A percentile compares a stretch with the other conserved stretches of the same genome.
Conservation (phyloP, 2,329 filamentous ascomycete genomes). For the Curvularia lunata region DNA sequence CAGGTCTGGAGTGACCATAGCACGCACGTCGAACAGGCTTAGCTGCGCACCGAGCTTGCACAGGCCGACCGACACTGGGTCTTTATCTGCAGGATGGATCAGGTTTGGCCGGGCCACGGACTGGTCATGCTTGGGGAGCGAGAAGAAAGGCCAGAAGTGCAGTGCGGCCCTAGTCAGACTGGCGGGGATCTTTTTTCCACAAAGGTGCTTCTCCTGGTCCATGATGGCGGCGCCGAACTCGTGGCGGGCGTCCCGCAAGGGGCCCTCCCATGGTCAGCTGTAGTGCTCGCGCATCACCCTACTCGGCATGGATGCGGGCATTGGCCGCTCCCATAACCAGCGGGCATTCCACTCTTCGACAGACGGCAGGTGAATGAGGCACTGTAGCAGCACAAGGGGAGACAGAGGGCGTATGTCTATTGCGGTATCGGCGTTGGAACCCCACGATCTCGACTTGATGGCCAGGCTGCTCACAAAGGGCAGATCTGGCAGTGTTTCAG, state of each 20-base stretch:
- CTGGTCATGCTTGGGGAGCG: constrained; percentile 12
- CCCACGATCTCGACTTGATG: constrained; percentile 3
- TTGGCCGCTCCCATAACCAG: constrained; percentile 21
- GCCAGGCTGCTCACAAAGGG: constrained; percentile 13
- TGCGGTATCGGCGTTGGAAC: constrained; percentile 5
- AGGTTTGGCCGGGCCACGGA: constrained; percentile 17
- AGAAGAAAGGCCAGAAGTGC: constrained; percentile 20
- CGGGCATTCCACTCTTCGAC: constrained; percentile 17
- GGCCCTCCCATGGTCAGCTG: constrained; percentile 19
- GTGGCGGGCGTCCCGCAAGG: constrained; percentile 21
- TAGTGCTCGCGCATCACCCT: constrained; percentile 20
- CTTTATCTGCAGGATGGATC: constrained; percentile 19
- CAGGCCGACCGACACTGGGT: constrained; percentile 16
- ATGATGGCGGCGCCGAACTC: constrained; percentile 22
- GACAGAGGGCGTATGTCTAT: constrained; percentile 24
- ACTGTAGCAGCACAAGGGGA: constrained; percentile 19
- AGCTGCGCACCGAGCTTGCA: constrained; percentile 18
- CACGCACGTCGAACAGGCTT: constrained; percentile 17
- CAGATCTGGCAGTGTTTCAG: constrained; percentile 18
- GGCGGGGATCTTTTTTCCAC: constrained; percentile 14
- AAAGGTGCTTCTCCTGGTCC: constrained; percentile 16
- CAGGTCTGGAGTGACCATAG: constrained; percentile 16
- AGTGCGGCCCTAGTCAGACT: constrained; percentile 17
- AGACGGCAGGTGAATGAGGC: constrained; percentile 17
- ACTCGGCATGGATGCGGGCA: constrained; percentile 16